Evolutionary conservation across 352 stramenopile species (phyloP).

Genomic region (Phytophthora sojae): DNA sequence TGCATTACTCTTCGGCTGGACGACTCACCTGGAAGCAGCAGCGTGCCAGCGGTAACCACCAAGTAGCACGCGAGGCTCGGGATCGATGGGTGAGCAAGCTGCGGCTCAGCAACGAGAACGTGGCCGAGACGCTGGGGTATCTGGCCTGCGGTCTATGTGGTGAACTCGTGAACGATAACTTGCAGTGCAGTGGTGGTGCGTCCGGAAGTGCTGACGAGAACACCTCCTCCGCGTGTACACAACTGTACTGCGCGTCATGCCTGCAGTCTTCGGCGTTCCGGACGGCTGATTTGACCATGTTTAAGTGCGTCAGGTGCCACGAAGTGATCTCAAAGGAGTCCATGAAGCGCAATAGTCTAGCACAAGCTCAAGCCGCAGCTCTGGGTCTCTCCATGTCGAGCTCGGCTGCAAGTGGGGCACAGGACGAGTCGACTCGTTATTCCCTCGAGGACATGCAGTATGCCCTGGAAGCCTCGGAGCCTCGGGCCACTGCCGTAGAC

Average conservation of each 20-base stretch:
- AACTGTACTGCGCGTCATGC: conserved; percentile 79
- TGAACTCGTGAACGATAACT: conserved; percentile 78
- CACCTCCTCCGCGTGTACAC: conserved; percentile 47
- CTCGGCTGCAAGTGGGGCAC: conserved; percentile 11
- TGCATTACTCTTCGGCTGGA: conserved; percentile 33
- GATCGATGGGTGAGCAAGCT: conserved; percentile 57
- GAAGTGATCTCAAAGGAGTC: conserved; percentile 43
- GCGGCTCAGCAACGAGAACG: conserved; percentile 44
- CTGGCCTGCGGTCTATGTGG: conserved; percentile 78
- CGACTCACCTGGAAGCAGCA: conserved; percentile 59
- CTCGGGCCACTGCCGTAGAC: conserved; percentile 48
- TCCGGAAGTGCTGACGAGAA: conserved; percentile 19
- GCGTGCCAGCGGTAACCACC: conserved; percentile 23
- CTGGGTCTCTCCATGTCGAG: conserved; percentile 54
- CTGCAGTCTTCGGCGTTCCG: conserved; percentile 43
- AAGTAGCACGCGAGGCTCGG: conserved; percentile 39
- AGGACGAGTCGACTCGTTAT: conserved; percentile 22
- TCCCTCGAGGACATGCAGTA: conserved; percentile 60
- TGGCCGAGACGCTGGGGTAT: conserved; percentile 58
- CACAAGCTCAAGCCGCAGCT: conserved; percentile 64
- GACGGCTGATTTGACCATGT: conserved; percentile 27
- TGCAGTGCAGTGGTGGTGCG: conserved; percentile 57
- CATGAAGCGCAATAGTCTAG: conserved; percentile 73
- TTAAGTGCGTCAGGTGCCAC: conserved; percentile 69
- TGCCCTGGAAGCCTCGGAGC: conserved; percentile 44